phyloP scores from a whole-genome alignment of 768 basidiomycete species.

The Boletus tylopilopsis region DNA sequence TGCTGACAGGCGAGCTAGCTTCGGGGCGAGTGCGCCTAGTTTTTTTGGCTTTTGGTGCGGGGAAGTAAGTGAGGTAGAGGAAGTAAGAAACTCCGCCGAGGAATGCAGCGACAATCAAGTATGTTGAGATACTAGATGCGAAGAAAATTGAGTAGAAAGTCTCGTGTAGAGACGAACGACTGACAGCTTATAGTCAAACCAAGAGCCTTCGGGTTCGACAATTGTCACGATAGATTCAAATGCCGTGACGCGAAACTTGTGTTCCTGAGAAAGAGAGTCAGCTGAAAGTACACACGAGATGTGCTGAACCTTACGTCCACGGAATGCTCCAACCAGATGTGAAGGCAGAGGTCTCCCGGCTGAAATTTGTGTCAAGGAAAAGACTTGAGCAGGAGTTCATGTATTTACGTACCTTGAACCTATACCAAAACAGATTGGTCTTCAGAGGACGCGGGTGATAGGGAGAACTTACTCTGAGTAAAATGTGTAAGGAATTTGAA shows the following conservation, averaged over 20 bases:
- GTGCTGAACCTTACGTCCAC: slow-evolving; percentile 46
- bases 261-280: slow-evolving; percentile 37
- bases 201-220: slow-evolving; percentile 74
- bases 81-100: slow-evolving; percentile 63
- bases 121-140: slow-evolving; percentile 55
- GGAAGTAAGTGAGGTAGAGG: slow-evolving; percentile 61
- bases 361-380: slow-evolving; percentile 27
- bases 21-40: slow-evolving; percentile 42
- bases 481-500: slow-evolving; percentile 69
- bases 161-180: slow-evolving; percentile 25
- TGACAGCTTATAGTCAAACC: slow-evolving; percentile 79
- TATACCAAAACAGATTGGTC: slow-evolving; percentile 23
- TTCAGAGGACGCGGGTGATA: not conserved
- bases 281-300: not conserved
- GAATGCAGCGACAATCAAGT: slow-evolving; percentile 61
- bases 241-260: slow-evolving; percentile 58
- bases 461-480: slow-evolving; percentile 68
- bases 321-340: slow-evolving; percentile 71
- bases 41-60: slow-evolving; percentile 53
- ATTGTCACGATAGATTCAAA: slow-evolving; percentile 76
- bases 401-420: slow-evolving; percentile 53
- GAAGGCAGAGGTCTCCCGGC: slow-evolving; percentile 74
- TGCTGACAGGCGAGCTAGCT: slow-evolving; percentile 52
- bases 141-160: slow-evolving; percentile 1
- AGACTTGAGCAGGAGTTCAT: not conserved